A percentile compares a stretch with the other conserved stretches of the same genome.
Evolutionary conservation across 768 basidiomycete genomes (phyloP).

Genomic region (Boletus vermiculosoides): DNA sequence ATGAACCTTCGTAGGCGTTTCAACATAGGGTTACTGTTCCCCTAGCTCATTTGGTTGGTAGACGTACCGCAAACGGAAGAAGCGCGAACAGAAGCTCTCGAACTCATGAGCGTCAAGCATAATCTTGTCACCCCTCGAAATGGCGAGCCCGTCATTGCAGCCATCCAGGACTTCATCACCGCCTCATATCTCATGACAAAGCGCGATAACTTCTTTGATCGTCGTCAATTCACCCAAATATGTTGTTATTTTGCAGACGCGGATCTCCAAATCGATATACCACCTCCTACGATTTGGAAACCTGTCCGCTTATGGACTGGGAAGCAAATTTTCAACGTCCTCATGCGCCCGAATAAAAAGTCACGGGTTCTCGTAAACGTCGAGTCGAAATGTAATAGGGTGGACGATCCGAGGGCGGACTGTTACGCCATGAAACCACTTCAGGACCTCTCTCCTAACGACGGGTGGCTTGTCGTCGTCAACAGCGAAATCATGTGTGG

Average conservation of each 20-base stretch:
- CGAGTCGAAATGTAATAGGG: slow-evolving; percentile 92
- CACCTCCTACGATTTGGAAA: slow-evolving; percentile 92
- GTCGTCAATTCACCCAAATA: slow-evolving; percentile 93
- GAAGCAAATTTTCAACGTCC: slow-evolving; percentile 96
- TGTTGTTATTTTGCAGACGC: slow-evolving; percentile 94
- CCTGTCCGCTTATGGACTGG: slow-evolving; percentile 95
- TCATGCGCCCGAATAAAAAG: slow-evolving; percentile 89
- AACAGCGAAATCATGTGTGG: slow-evolving; percentile 99
- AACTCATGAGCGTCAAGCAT: slow-evolving; percentile 95
- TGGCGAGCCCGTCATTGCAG: slow-evolving; percentile 98
- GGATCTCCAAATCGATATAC: slow-evolving; percentile 88
- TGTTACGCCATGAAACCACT: slow-evolving; percentile 67
- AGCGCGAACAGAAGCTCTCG: slow-evolving; percentile 92
- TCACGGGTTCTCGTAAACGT: slow-evolving; percentile 89
- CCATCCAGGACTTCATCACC: slow-evolving; percentile 99
- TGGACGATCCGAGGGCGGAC: slow-evolving; percentile 66
- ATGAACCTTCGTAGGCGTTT: slow-evolving; percentile 90
- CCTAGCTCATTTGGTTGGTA: slow-evolving; percentile 30
- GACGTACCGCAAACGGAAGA: slow-evolving; percentile 99
- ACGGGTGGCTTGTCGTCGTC: slow-evolving; percentile 95
- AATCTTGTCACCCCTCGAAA: slow-evolving; percentile 98
- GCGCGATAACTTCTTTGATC: slow-evolving; percentile 90
- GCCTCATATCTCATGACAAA: slow-evolving; percentile 94
- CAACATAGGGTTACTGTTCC: not conserved
- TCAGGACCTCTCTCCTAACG: slow-evolving; percentile 90